These are phyloP conservation scores for Fonsecaea multimorphosa DNA, from an alignment of 2,329 filamentous ascomycete species.

Conservation along the genomic window DNA sequence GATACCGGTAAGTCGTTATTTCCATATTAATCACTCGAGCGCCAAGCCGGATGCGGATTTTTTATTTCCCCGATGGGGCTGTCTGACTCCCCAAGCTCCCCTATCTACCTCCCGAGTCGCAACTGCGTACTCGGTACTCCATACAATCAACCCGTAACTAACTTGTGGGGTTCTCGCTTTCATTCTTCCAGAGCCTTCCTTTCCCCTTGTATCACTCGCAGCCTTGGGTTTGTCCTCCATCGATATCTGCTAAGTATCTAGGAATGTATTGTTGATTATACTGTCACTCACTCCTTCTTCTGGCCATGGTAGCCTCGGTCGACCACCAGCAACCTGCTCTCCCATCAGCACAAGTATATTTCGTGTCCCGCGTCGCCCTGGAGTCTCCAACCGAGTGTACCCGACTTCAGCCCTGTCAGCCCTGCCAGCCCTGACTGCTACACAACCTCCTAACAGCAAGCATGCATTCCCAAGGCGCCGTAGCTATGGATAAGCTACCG, in stretches of 20 bases:
- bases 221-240: not conserved
- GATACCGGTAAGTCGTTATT: too few relatives aligned
- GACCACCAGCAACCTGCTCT: not conserved
- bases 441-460: not conserved
- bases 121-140: too few relatives aligned
- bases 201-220: not conserved
- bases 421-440: not conserved
- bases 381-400: not conserved
- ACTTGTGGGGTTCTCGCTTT: not conserved
- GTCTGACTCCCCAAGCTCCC: not conserved
- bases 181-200: conserved; percentile 6
- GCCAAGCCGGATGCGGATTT: not conserved
- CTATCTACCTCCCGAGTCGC: too few relatives aligned
- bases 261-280: not conserved
- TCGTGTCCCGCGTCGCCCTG: not conserved
- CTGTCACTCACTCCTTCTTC: not conserved
- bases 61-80: not conserved
- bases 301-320: not conserved
- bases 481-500: conserved; percentile 62
- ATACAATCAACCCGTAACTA: too few relatives aligned
- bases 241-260: not conserved
- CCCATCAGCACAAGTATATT: not conserved
- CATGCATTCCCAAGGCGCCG: not conserved
- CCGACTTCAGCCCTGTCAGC: not conserved
- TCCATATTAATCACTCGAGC: too few relatives aligned